Evolutionary conservation across 108 stramenopile species (phyloP).

Genomic region (Cyclotella cryptica): DNA sequence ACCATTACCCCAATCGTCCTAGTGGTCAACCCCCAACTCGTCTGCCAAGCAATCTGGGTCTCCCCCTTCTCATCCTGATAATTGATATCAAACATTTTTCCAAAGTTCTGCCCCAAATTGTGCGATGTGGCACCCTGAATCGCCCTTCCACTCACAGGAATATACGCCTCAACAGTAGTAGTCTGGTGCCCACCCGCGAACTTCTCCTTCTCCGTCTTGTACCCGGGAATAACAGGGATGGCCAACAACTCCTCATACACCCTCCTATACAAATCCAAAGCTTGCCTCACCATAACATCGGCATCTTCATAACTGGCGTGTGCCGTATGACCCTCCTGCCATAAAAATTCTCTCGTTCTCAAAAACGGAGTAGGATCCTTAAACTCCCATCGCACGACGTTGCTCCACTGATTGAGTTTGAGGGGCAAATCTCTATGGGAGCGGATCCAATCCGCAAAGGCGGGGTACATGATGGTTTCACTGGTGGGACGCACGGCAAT

Average conservation of each 20-base stretch:
- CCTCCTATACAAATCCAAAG: conserved; percentile 94
- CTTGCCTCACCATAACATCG: conserved; percentile 94
- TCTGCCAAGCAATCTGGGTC: conserved; percentile 94
- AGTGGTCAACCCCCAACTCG: conserved; percentile 98
- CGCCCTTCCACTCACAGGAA: conserved; percentile 96
- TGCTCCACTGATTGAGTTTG: conserved; percentile 99
- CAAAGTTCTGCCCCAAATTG: conserved; percentile 99
- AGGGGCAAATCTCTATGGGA: conserved; percentile 95
- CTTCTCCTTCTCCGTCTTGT: conserved; percentile 98
- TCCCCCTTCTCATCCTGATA: conserved; percentile 96
- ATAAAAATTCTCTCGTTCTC: conserved; percentile 97
- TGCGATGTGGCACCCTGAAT: conserved; percentile 99
- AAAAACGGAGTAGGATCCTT: conserved; percentile 99
- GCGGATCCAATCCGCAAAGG: conserved; percentile 96
- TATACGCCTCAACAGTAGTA: conserved; percentile 99
- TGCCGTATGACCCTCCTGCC: conserved; percentile 99
- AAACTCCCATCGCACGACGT: conserved; percentile 99
- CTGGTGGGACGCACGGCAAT: conserved; percentile 98
- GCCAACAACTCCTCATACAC: conserved; percentile 99
- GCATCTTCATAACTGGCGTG: conserved; percentile 97
- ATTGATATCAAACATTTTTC: conserved; percentile 98
- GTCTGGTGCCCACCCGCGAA: conserved; percentile 98
- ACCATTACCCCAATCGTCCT: conserved; percentile 99
- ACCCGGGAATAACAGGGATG: conserved; percentile 97
- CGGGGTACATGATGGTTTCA: conserved; percentile 99